Conservation (phyloP, 2,329 filamentous ascomycete genomes). For the Neodidymelliopsis sp. region DNA sequence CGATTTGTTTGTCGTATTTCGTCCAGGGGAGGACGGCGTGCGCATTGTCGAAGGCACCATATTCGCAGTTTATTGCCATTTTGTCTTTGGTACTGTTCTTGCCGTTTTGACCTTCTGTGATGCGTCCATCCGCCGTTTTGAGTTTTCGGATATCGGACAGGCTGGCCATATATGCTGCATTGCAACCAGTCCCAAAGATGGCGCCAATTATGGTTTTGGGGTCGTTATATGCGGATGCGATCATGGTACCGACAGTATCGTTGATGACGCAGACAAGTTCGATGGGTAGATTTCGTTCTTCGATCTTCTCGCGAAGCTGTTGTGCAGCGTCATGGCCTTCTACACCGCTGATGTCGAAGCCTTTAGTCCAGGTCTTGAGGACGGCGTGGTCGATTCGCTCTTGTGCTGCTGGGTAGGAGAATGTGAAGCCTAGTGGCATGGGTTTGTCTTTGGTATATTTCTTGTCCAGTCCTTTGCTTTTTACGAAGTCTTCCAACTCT, state of each 20-base stretch:
- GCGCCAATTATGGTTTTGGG: slow-evolving; percentile 84
- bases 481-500: slow-evolving; percentile 88
- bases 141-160: slow-evolving; percentile 84
- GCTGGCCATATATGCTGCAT: slow-evolving; percentile 92
- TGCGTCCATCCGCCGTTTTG: slow-evolving; percentile 9
- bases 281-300: slow-evolving; percentile 78
- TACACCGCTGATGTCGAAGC: slow-evolving; percentile 91
- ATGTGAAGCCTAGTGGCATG: slow-evolving; percentile 89
- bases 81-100: slow-evolving; percentile 9
- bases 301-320: slow-evolving; percentile 81
- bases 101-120: slow-evolving; percentile 2
- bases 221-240: slow-evolving; percentile 90
- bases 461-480: slow-evolving; percentile 77
- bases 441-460: slow-evolving; percentile 67
- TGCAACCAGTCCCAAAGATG: slow-evolving; percentile 94
- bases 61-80: slow-evolving; percentile 98
- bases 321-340: slow-evolving; percentile 91
- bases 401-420: slow-evolving; percentile 93
- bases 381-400: slow-evolving; percentile 92
- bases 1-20: slow-evolving; percentile 62
- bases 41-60: slow-evolving; percentile 96
- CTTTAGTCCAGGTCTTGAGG: slow-evolving; percentile 96
- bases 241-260: slow-evolving; percentile 90
- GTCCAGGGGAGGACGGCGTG: slow-evolving; percentile 86
- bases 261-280: slow-evolving; percentile 88